A percentile compares a stretch with the other conserved stretches of the same genome.
Evolutionary conservation across 495 filamentous ascomycete genomes (phyloP).

Genomic region (Daldinia bambusicola): DNA sequence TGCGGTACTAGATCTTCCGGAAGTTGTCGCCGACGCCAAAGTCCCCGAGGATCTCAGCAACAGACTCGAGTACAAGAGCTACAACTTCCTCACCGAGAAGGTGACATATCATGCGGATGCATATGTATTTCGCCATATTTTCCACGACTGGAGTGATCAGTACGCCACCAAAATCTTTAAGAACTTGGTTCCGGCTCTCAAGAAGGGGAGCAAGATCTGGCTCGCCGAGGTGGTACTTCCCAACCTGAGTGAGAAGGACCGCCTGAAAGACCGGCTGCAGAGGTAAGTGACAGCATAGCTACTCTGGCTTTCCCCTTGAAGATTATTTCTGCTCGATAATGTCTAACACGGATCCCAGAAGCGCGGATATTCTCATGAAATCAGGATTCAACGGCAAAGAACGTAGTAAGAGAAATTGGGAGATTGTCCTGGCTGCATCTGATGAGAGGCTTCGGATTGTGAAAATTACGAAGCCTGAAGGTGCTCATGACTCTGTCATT

Average conservation of each 20-base stretch:
- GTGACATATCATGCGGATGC: slow-evolving; percentile 58
- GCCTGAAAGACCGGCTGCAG: slow-evolving; percentile 31
- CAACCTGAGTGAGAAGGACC: slow-evolving; percentile 37
- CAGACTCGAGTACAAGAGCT: slow-evolving; percentile 54
- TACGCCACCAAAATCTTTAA: slow-evolving; percentile 62
- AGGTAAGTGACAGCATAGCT: slow-evolving; percentile 33
- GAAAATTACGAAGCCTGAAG: slow-evolving; percentile 35
- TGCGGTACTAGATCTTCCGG: slow-evolving; percentile 31
- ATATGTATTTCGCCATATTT: slow-evolving; percentile 64
- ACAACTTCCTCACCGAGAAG: slow-evolving; percentile 64
- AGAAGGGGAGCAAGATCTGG: slow-evolving; percentile 57
- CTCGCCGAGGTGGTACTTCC: slow-evolving; percentile 61
- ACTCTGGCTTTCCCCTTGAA: too few species aligned
- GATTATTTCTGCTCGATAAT: too few species aligned
- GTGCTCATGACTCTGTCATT: slow-evolving; percentile 40
- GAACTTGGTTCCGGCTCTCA: slow-evolving; percentile 61
- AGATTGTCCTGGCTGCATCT: slow-evolving; percentile 36
- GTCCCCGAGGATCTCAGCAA: slow-evolving; percentile 49
- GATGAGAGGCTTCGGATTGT: slow-evolving; percentile 40
- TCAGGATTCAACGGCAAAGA: slow-evolving; percentile 45
- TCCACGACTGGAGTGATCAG: slow-evolving; percentile 67
- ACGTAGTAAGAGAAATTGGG: slow-evolving; percentile 38
- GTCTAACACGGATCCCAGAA: slow-evolving; percentile 10
- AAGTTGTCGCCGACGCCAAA: slow-evolving; percentile 34
- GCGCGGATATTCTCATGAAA: slow-evolving; percentile 43